Percentiles rank a stretch among this genome's conserved stretches.
Evolutionary conservation across 495 filamentous ascomycete genomes (phyloP).

Genomic region (Penicillium verhagenii): DNA sequence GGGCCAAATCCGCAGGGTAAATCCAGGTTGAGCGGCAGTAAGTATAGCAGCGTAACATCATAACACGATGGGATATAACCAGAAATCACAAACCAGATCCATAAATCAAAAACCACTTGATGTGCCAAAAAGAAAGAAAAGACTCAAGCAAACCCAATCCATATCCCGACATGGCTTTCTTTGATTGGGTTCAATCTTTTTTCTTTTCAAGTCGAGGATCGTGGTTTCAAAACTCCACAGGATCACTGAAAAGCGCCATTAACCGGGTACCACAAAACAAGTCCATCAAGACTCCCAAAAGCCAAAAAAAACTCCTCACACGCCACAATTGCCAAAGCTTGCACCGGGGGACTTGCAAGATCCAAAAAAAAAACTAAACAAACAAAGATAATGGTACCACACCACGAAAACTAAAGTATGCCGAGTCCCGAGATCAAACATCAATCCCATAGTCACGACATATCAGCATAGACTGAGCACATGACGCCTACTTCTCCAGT

Average conservation of each 20-base stretch:
- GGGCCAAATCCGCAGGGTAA: neutral
- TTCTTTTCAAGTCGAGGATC: neutral
- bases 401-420: neutral
- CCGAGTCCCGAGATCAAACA: neutral
- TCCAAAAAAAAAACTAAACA: neutral
- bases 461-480: conserved; percentile 4
- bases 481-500: conserved; percentile 2
- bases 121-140: too few relatives aligned
- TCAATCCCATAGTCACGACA: neutral
- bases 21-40: conserved; percentile 9
- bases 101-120: conserved; percentile 11
- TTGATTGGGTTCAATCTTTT: too few relatives aligned
- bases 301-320: neutral
- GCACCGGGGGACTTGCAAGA: neutral
- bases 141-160: neutral
- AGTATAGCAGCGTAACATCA: conserved; percentile 30
- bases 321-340: neutral
- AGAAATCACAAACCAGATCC: conserved; percentile 17
- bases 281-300: neutral
- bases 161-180: neutral
- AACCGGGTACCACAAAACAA: neutral
- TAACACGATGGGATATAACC: conserved; percentile 37
- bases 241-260: neutral
- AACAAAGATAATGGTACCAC: neutral
- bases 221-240: neutral